phyloP scores from a whole-genome alignment of 371 early-diverging fungal genomes.

The Mortierella sp. region DNA sequence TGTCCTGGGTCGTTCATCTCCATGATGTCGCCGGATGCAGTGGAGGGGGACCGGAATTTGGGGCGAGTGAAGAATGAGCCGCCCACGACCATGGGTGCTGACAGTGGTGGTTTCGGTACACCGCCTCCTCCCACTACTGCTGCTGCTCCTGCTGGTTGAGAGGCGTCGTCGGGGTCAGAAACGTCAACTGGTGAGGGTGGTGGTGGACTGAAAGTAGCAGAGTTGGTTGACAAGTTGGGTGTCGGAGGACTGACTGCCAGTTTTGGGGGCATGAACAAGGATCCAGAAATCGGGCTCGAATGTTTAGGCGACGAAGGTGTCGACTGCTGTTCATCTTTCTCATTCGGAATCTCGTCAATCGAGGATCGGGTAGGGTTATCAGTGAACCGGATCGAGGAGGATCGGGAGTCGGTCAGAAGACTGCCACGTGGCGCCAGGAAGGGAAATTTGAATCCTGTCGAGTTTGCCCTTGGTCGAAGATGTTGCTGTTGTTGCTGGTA shows the following conservation, averaged over 20 bases:
- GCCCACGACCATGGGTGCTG: conserved; percentile 26
- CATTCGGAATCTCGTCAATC: conserved; percentile 14
- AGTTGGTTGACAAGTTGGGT: not conserved
- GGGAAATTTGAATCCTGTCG: conserved; percentile 25
- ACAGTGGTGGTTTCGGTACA: not conserved
- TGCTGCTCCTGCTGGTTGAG: conserved; percentile 4
- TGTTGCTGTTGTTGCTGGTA: not conserved
- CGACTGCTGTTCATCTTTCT: conserved; percentile 15
- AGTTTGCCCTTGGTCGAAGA: conserved; percentile 2
- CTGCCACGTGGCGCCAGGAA: conserved; percentile 23
- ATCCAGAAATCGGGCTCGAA: conserved; percentile 5
- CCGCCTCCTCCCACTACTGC: not conserved
- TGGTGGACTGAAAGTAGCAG: not conserved
- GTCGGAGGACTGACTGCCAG: conserved; percentile 17
- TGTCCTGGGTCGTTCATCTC: conserved; percentile 54
- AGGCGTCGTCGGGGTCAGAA: not conserved
- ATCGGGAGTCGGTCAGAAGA: conserved; percentile 22
- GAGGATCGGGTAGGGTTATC: not conserved
- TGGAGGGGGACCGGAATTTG: conserved; percentile 32
- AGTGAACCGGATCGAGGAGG: conserved; percentile 34
- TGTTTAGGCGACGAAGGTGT: conserved; percentile 27
- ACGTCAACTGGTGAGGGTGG: not conserved
- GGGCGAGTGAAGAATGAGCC: conserved; percentile 45
- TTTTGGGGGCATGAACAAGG: not conserved
- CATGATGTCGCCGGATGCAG: conserved; percentile 50